Evolutionary conservation across 1,284 basidiomycete genomes (phyloP), one percentile per base, ranked within the genome.

Genomic region (Austroboletus niveus): DNA sequence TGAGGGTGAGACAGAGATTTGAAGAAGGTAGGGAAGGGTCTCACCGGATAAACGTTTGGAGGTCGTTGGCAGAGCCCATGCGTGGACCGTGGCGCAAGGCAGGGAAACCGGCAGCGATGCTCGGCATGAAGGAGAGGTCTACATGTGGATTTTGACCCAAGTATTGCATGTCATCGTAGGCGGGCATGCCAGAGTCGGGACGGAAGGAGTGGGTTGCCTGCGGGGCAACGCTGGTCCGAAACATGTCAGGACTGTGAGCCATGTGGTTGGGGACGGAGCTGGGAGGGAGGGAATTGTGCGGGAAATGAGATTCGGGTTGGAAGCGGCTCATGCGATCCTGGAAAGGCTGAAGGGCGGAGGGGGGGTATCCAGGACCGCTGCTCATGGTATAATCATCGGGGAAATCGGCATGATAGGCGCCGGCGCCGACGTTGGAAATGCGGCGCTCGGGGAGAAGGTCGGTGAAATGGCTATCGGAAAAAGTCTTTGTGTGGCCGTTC

Each of bases 31-130:
- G 34, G 36, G 35, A 53, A 53, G 68, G 51, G 43, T 32, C 74
- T 59, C 68, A 87, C 87, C 88, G 79, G 67, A 91, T 89, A 68
- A 89, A 91, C 8, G 86, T 82, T 65, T 88, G 85, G 35, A 91
- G 71, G 69, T 91, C 88, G 55, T 75, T 85, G 15, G 85, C 81
- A 39, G 77, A 71, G 38, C 80, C 81, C 69, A 83, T 79, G 48
- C 80, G 77, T 36, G 77, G 72, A 8, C 73, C 72, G 48, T 87
- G 75, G 56, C 84, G 84, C 74, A 89, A 77, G 40, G 81, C 77
- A 44, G 82, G 75, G 59, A 89, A 72, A 43, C 81, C 77, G 55
- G 83, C 78, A 62, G 83, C 81, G 20, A 85, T 79, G 53, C 72
- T 69, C 14, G 84, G 75, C 73, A 87, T 80, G 49, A 83, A 73